phyloP scores from a whole-genome alignment of 192 early-diverging fungal species.

The Entophlyctis luteolus region DNA sequence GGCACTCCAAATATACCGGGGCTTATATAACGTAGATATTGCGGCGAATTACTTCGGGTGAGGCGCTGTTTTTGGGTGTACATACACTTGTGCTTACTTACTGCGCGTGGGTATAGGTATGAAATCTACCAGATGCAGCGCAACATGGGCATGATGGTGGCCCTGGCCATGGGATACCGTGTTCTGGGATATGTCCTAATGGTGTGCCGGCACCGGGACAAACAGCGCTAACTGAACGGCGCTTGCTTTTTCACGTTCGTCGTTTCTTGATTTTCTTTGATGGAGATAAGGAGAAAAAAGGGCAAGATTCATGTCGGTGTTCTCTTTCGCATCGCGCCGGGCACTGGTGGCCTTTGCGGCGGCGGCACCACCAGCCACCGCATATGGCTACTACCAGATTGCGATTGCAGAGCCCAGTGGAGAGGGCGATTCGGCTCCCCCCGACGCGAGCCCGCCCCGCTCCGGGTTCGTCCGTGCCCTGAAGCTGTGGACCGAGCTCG shows the following conservation, averaged over 20 bases:
- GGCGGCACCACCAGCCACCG: too few relatives aligned
- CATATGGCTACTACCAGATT: too few relatives aligned
- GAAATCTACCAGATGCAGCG: not conserved
- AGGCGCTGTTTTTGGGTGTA: too few relatives aligned
- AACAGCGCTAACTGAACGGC: slow-evolving; percentile 37
- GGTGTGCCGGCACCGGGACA: slow-evolving; percentile 34
- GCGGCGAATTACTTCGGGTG: not conserved
- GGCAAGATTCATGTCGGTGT: too few relatives aligned
- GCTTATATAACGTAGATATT: slow-evolving; percentile 15
- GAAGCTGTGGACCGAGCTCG: slow-evolving; percentile 1
- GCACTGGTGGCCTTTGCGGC: too few relatives aligned
- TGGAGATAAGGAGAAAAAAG: too few relatives aligned
- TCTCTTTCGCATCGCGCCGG: too few relatives aligned
- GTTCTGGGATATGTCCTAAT: slow-evolving; percentile 36
- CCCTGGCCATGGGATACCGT: slow-evolving; percentile 7
- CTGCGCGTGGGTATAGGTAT: not conserved
- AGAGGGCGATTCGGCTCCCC: too few relatives aligned
- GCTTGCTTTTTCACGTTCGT: too few relatives aligned
- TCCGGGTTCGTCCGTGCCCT: not conserved
- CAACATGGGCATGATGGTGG: not conserved
- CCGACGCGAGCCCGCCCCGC: too few relatives aligned
- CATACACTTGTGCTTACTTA: not conserved
- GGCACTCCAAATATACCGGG: slow-evolving; percentile 10
- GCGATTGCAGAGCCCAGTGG: too few relatives aligned
- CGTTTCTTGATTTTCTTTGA: too few relatives aligned